phyloP scores from a whole-genome alignment of 1,284 basidiomycete genomes.

The Pulveroboletus sp. region DNA sequence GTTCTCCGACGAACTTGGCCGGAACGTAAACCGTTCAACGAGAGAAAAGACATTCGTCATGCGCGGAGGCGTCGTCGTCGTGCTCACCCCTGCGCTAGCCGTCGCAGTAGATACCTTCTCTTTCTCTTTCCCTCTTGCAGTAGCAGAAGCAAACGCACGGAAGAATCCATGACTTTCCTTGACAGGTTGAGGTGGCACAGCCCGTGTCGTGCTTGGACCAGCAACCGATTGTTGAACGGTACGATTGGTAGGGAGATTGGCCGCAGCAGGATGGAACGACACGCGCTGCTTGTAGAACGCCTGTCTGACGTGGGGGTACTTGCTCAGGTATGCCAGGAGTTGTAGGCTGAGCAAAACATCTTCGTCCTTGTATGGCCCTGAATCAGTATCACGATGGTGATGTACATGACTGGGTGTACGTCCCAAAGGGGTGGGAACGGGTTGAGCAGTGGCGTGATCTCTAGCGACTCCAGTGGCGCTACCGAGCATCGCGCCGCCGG shows the following conservation, averaged over 20 bases:
- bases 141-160: slow-evolving; percentile 40
- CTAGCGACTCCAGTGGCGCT: slow-evolving; percentile 17
- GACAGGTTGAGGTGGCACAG: slow-evolving; percentile 8
- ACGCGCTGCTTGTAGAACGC: slow-evolving; percentile 88
- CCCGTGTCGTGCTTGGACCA: slow-evolving; percentile 28
- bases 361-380: slow-evolving; percentile 86
- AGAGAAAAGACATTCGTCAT: slow-evolving; percentile 93
- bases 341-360: slow-evolving; percentile 92
- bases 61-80: slow-evolving; percentile 31
- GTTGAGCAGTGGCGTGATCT: slow-evolving; percentile 18
- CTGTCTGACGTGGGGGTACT: slow-evolving; percentile 97
- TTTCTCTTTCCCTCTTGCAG: slow-evolving; percentile 45
- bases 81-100: slow-evolving; percentile 15
- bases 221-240: slow-evolving; percentile 19
- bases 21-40: slow-evolving; percentile 95
- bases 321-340: slow-evolving; percentile 93
- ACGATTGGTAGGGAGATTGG: slow-evolving; percentile 35
- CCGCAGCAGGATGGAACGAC: slow-evolving; percentile 72
- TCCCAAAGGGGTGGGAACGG: slow-evolving; percentile 29
- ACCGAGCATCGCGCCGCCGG: slow-evolving; percentile 19
- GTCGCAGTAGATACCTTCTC: slow-evolving; percentile 35
- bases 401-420: slow-evolving; percentile 27
- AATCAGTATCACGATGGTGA: slow-evolving; percentile 38
- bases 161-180: slow-evolving; percentile 41
- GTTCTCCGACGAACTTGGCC: slow-evolving; percentile 80